Conservation (phyloP, 176 grass and related monocot genomes). For the Rhynchospora pubera region DNA sequence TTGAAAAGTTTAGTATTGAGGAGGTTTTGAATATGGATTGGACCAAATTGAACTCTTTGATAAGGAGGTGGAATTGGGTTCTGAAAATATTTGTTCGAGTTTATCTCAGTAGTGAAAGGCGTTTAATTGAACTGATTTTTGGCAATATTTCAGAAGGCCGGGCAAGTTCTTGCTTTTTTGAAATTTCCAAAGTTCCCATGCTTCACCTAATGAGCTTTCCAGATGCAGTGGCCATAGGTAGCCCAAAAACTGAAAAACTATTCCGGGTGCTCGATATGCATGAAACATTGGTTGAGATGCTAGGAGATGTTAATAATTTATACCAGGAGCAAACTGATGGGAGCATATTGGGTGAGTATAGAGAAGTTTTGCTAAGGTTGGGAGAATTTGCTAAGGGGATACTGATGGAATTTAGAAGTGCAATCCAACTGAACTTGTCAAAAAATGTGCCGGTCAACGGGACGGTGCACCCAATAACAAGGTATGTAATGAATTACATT, state of each 20-base stretch:
- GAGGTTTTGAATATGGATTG: slow-evolving; percentile 60
- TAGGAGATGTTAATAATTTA: slow-evolving; percentile 49
- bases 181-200: slow-evolving; percentile 62
- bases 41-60: slow-evolving; percentile 40
- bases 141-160: slow-evolving; percentile 46
- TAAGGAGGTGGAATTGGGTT: slow-evolving; percentile 67
- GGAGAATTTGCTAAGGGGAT: slow-evolving; percentile 49
- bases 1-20: slow-evolving; percentile 62
- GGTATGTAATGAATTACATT: slow-evolving; percentile 99
- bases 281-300: slow-evolving; percentile 47
- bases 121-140: slow-evolving; percentile 62
- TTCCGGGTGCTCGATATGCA: slow-evolving; percentile 86
- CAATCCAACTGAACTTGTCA: slow-evolving; percentile 52
- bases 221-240: slow-evolving; percentile 51
- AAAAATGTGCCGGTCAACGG: slow-evolving; percentile 46
- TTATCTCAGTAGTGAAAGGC: slow-evolving; percentile 77
- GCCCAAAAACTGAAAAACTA: slow-evolving; percentile 60
- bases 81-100: slow-evolving; percentile 53
- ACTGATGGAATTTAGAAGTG: slow-evolving; percentile 61
- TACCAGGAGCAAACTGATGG: slow-evolving; percentile 39
- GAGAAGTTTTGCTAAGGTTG: slow-evolving; percentile 59
- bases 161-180: slow-evolving; percentile 62
- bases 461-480: slow-evolving; percentile 65
- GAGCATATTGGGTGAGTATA: slow-evolving; percentile 63
- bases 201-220: slow-evolving; percentile 66